Evolutionary conservation across 2,329 filamentous ascomycete genomes (phyloP).

Genomic region (Phoma sp.): DNA sequence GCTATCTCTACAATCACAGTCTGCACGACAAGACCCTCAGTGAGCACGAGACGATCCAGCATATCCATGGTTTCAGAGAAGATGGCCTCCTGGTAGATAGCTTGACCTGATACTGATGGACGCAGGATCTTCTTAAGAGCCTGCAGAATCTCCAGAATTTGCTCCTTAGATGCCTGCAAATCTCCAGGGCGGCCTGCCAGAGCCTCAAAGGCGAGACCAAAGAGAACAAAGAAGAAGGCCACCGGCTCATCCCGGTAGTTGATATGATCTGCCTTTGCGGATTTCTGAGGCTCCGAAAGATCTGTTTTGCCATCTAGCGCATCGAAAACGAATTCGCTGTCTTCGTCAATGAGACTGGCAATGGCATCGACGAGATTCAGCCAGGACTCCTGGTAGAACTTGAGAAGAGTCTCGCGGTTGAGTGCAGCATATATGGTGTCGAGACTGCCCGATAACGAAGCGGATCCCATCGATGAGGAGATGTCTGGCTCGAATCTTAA

Average conservation of each 20-base stretch:
- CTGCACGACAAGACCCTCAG: conserved; percentile 87
- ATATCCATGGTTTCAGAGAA: conserved; percentile 98
- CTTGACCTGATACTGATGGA: conserved; percentile 92
- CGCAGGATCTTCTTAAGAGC: conserved; percentile 94
- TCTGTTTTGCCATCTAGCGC: conserved; percentile 82
- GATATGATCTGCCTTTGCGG: conserved; percentile 73
- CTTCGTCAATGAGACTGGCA: conserved; percentile 94
- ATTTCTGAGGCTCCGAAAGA: conserved; percentile 42
- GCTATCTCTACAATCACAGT: conserved; percentile 93
- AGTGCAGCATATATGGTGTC: conserved; percentile 94
- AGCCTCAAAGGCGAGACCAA: conserved; percentile 94
- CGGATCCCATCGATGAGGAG: conserved; percentile 83
- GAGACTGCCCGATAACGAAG: conserved; percentile 80
- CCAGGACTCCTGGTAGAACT: conserved; percentile 98
- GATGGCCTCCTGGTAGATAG: conserved; percentile 93
- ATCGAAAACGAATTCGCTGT: conserved; percentile 97
- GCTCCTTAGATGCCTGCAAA: conserved; percentile 72
- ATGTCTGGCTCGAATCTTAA: conserved; percentile 97
- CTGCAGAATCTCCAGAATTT: conserved; percentile 85
- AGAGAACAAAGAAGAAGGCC: conserved; percentile 98
- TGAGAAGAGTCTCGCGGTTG: conserved; percentile 89
- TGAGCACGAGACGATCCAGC: conserved; percentile 88
- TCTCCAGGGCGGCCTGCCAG: conserved; percentile 80
- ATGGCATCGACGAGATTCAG: conserved; percentile 96
- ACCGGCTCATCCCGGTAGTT: conserved; percentile 98